Conservation (phyloP, 805 yeast species). For the Pichia gijzeniarum region DNA sequence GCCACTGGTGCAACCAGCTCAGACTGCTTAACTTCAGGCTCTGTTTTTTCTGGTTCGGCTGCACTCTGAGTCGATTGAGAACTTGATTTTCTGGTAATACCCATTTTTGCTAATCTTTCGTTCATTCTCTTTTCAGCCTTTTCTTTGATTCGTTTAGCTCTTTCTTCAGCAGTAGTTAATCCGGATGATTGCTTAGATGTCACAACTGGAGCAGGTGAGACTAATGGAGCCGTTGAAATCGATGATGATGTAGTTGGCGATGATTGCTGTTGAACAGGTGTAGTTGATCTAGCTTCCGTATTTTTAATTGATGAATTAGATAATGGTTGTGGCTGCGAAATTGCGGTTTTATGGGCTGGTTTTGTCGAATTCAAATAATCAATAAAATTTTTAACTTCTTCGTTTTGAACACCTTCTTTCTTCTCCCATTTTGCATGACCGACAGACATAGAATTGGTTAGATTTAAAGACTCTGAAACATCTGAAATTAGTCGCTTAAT, state of each 20-base stretch:
- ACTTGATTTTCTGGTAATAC: slow-evolving; percentile 34
- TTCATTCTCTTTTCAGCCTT: slow-evolving; percentile 80
- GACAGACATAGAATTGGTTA: slow-evolving; percentile 31
- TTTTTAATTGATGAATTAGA: slow-evolving; percentile 7
- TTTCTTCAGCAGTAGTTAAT: slow-evolving; percentile 47
- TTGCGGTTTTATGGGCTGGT: slow-evolving; percentile 16
- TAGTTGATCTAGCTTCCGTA: slow-evolving; percentile 1
- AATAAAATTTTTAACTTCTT: slow-evolving; percentile 55
- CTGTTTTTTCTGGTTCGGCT: slow-evolving; percentile 14
- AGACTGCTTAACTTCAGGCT: background rate
- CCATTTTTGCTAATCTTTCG: slow-evolving; percentile 75
- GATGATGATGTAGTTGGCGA: slow-evolving; percentile 13
- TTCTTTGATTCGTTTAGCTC: slow-evolving; percentile 76
- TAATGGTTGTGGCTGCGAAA: background rate
- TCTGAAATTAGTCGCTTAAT: slow-evolving; percentile 52
- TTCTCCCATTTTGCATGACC: slow-evolving; percentile 72
- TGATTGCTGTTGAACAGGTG: background rate
- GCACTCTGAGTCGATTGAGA: slow-evolving; percentile 7
- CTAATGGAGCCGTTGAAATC: background rate
- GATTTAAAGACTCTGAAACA: slow-evolving; percentile 29
- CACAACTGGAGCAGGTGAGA: background rate
- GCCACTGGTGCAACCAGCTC: background rate
- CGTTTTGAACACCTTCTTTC: slow-evolving; percentile 70
- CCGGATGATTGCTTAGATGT: background rate
- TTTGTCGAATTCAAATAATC: slow-evolving; percentile 39